These are phyloP conservation scores for Tylopilus subfusipes DNA, from an alignment of 768 basidiomycete genomes.

Conservation along the genomic window DNA sequence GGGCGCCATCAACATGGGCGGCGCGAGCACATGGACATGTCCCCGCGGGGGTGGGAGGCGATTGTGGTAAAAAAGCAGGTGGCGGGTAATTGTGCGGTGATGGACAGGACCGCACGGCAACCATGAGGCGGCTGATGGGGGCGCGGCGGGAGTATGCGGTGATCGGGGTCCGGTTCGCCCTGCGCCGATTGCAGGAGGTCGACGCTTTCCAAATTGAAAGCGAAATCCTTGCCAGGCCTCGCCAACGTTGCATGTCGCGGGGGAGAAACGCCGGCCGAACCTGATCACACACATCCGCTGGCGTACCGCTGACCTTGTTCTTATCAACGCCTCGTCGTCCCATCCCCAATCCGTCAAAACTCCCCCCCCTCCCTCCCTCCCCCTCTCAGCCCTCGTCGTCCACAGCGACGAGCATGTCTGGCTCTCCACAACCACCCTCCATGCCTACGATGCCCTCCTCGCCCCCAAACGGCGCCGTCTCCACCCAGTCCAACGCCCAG, in stretches of 20 bases:
- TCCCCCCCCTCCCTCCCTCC: not conserved
- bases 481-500: slow-evolving; percentile 41
- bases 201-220: slow-evolving; percentile 9
- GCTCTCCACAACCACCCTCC: slow-evolving; percentile 11
- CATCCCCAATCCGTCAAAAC: not conserved
- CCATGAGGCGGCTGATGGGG: slow-evolving; percentile 23
- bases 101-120: slow-evolving; percentile 13
- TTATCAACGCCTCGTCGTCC: slow-evolving; percentile 13
- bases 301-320: slow-evolving; percentile 15
- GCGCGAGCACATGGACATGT: slow-evolving; percentile 1
- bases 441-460: slow-evolving; percentile 7
- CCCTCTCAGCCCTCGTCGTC: not conserved
- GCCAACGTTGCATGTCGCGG: slow-evolving; percentile 31
- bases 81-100: slow-evolving; percentile 7
- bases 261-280: slow-evolving; percentile 26
- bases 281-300: slow-evolving; percentile 16
- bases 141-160: slow-evolving; percentile 19
- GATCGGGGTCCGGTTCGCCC: slow-evolving; percentile 14
- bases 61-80: not conserved
- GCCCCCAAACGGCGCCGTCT: slow-evolving; percentile 17
- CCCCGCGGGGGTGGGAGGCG: slow-evolving; percentile 2
- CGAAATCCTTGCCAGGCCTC: slow-evolving; percentile 22
- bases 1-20: slow-evolving; percentile 2
- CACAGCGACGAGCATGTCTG: slow-evolving; percentile 10
- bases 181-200: not conserved